Evolutionary conservation across 129 eudicot genomes (phyloP).

Genomic region (Artemisia annua): DNA sequence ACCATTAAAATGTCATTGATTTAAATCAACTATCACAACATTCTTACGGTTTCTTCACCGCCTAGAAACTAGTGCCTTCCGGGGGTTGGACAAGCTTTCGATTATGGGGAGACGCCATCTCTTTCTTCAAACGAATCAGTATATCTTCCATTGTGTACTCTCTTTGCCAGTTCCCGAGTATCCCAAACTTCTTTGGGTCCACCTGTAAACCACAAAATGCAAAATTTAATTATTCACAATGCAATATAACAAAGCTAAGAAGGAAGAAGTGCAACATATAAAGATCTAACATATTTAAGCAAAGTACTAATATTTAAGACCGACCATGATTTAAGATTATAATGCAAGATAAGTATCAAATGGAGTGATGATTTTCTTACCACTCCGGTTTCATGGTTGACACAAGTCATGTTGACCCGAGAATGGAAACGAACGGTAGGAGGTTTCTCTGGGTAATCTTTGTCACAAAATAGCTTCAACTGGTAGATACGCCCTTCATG

Average conservation of each 20-base stretch:
- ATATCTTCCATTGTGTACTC: slow-evolving; percentile 76
- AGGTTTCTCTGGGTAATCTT: slow-evolving; percentile 95
- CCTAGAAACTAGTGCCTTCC: slow-evolving; percentile 62
- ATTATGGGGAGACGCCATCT: slow-evolving; percentile 67
- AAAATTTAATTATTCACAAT: not conserved
- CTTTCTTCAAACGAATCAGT: slow-evolving; percentile 59
- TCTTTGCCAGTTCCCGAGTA: slow-evolving; percentile 70
- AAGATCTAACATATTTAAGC: slow-evolving; percentile 1
- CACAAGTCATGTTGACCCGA: slow-evolving; percentile 78
- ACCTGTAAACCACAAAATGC: slow-evolving; percentile 33
- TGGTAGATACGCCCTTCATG: slow-evolving; percentile 93
- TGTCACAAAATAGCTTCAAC: slow-evolving; percentile 90
- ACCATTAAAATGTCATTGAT: slow-evolving; percentile 21
- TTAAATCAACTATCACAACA: slow-evolving; percentile 25
- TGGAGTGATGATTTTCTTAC: slow-evolving; percentile 30
- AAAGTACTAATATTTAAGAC: not conserved
- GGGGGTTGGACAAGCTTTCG: slow-evolving; percentile 81
- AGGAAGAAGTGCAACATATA: not conserved
- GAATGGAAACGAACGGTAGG: slow-evolving; percentile 85
- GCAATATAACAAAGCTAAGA: not conserved
- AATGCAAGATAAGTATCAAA: slow-evolving; percentile 10
- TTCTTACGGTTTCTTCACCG: not conserved
- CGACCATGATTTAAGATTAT: not conserved
- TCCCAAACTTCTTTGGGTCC: slow-evolving; percentile 63
- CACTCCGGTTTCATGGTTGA: slow-evolving; percentile 91